Conservation (phyloP, 106 monocot genomes). For the Posidonia australis region DNA sequence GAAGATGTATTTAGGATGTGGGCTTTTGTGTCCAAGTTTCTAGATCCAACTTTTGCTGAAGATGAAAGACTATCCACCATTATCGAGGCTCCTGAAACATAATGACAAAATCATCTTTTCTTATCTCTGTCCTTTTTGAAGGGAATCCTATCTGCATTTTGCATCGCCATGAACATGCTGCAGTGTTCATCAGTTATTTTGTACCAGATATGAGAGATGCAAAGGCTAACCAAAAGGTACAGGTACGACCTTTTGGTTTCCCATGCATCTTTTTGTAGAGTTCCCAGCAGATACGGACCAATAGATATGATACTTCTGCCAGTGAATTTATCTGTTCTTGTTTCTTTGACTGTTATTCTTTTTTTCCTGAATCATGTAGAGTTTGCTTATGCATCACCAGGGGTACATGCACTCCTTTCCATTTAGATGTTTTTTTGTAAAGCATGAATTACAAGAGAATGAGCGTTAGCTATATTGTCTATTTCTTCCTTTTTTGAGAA, state of each 20-base stretch:
- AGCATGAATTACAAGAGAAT: not conserved
- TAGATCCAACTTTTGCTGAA: conserved; percentile 59
- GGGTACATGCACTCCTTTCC: not conserved
- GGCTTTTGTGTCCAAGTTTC: conserved; percentile 85
- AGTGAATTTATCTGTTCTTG: conserved; percentile 5
- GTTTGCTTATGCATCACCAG: not conserved
- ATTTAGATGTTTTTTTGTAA: not conserved
- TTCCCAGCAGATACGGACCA: conserved; percentile 65
- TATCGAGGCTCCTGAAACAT: conserved; percentile 31
- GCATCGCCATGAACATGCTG: not conserved
- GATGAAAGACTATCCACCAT: conserved; percentile 40
- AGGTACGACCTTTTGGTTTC: not conserved
- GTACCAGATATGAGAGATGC: not conserved
- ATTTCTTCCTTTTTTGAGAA: not conserved
- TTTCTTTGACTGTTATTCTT: not conserved
- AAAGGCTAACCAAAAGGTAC: not conserved
- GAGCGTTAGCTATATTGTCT: not conserved
- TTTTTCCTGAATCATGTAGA: not conserved
- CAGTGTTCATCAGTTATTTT: not conserved
- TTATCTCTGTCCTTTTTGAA: not conserved
- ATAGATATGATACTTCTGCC: not conserved
- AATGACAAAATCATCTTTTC: not conserved
- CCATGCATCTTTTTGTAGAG: conserved; percentile 22
- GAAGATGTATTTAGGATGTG: conserved; percentile 95
- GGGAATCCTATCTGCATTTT: not conserved